Percentiles rank a stretch among this genome's conserved stretches.
phyloP scores from a whole-genome alignment of 169 alveolate species.

The Plasmodium falciparum region DNA sequence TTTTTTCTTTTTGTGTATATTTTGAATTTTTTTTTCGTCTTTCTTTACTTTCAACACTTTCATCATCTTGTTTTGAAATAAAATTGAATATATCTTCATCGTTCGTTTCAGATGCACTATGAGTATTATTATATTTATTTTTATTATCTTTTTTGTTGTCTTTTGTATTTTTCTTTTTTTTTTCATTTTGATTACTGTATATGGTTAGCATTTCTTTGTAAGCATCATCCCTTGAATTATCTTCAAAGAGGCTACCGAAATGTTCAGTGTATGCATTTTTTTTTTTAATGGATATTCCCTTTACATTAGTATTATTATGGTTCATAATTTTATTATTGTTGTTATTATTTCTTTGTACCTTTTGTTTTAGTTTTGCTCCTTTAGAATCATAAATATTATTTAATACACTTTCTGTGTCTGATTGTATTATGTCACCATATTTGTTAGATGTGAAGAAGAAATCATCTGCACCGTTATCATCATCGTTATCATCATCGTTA shows the following conservation, averaged over 20 bases:
- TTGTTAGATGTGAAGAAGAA: too few relatives aligned
- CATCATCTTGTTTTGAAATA: background rate
- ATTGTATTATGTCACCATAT: background rate
- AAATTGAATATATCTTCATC: background rate
- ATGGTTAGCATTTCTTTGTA: background rate
- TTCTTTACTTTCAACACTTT: background rate
- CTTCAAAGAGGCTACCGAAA: background rate
- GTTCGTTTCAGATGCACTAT: background rate
- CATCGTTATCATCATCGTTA: too few relatives aligned
- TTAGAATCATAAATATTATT: background rate
- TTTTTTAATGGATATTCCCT: background rate
- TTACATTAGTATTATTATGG: background rate
- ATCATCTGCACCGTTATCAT: too few relatives aligned
- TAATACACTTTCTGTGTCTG: constrained; percentile 1
- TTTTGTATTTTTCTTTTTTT: background rate
- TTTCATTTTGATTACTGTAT: background rate
- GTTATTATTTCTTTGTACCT: background rate
- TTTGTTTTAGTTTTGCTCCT: background rate
- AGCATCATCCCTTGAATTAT: background rate
- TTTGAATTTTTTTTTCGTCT: background rate
- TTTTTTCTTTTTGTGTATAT: background rate
- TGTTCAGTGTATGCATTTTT: constrained; percentile 1
- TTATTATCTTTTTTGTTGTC: background rate
- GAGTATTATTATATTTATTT: too few relatives aligned
- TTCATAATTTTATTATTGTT: background rate